Evolutionary conservation across 306 rosid species (phyloP).

Genomic region (Fragaria iinumae): DNA sequence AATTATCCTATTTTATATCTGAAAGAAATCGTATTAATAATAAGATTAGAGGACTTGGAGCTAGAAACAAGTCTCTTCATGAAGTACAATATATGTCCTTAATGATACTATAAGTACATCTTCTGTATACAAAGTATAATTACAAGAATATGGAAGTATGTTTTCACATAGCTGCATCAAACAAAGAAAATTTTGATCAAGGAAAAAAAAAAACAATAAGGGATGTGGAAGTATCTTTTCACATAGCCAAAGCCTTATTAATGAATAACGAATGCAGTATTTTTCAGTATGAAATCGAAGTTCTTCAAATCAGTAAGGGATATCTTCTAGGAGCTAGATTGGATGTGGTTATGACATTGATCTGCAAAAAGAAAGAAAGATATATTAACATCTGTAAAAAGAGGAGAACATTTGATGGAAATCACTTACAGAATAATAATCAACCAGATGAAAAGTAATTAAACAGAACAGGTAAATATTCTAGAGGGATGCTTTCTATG

Average conservation of each 20-base stretch:
- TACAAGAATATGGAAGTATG: constrained; percentile 14
- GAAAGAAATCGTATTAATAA: neutral
- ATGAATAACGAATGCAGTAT: constrained; percentile 8
- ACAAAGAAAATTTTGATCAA: neutral
- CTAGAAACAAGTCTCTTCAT: neutral
- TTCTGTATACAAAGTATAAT: neutral
- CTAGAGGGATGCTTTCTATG: neutral
- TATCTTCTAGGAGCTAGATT: constrained; percentile 18
- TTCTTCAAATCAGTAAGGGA: neutral
- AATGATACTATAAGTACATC: neutral
- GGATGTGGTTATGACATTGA: constrained; percentile 42
- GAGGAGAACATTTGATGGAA: neutral
- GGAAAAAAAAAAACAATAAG: neutral
- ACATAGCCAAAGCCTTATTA: neutral
- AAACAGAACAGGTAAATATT: neutral
- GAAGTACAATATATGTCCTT: neutral
- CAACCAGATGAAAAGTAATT: neutral
- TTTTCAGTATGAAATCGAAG: neutral
- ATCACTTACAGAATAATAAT: neutral
- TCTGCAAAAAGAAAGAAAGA: constrained; percentile 44
- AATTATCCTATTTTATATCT: neutral
- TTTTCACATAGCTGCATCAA: neutral
- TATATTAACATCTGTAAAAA: neutral
- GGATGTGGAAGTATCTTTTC: too few species aligned
- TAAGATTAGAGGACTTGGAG: neutral